A percentile compares a stretch with the other conserved stretches of the same genome.
phyloP scores from a whole-genome alignment of 345 rosid species.

The Acer campestre region DNA sequence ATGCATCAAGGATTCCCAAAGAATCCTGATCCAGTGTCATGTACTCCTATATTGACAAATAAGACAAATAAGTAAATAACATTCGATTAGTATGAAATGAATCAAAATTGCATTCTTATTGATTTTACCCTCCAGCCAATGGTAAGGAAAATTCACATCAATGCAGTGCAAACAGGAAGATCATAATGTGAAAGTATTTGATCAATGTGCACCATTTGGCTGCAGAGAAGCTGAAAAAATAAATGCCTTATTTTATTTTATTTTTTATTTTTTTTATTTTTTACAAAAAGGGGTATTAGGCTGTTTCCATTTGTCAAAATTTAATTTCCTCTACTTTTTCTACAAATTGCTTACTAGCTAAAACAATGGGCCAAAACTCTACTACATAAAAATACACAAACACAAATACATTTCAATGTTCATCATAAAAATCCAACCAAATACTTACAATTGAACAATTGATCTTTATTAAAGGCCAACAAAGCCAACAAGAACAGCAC shows the following conservation, averaged over 20 bases:
- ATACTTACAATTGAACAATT: too few relatives aligned
- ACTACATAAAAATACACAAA: constrained; percentile 12
- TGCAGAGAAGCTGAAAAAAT: background rate
- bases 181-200: background rate
- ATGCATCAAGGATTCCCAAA: constrained; percentile 14
- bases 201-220: background rate
- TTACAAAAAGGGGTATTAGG: background rate
- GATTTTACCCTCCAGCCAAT: background rate
- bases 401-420: too few relatives aligned
- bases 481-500: too few relatives aligned
- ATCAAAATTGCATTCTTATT: background rate
- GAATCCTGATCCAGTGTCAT: constrained; percentile 16
- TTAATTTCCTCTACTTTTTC: background rate
- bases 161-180: background rate
- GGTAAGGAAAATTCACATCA: constrained; percentile 9
- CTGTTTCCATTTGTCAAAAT: background rate
- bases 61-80: constrained; percentile 6
- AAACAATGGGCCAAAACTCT: background rate
- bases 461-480: too few relatives aligned
- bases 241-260: too few relatives aligned
- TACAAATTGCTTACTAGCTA: constrained; percentile 15
- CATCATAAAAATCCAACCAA: too few relatives aligned
- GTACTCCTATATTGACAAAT: constrained; percentile 27
- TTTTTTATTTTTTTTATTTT: too few relatives aligned
- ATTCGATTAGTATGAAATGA: constrained; percentile 19